Base-by-base conservation (phyloP, 2,329 filamentous ascomycete species). In the Cadophora sp. region DNA sequence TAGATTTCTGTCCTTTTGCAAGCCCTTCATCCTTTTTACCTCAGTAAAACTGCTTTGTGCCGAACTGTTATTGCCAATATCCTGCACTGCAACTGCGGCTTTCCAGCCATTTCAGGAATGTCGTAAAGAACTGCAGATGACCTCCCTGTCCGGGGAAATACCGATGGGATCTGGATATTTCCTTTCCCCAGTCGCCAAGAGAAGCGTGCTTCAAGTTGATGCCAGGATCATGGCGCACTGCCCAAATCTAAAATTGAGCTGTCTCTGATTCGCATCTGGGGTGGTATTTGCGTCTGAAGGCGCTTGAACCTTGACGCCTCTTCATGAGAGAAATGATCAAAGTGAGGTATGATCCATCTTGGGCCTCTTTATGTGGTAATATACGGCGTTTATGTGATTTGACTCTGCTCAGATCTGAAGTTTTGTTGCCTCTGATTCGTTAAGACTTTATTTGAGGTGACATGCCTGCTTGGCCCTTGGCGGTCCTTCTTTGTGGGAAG, bases 291-390 rank as follows among this genome's bases (percentile, higher is more conserved):
- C 43, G 5, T 18, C 43, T 18, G 16, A 16, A 45, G 13, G 13
- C 16, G 56, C 56, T 45, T 11, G 24, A 59, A 16, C 56, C 56
- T 59, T 45, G 56, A 45, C 56, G 56, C 39, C 56, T 16, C 24
- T 43, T 59, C 50, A n/a, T 22, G 11, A 16, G 36, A 36, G n/a
- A 39, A 39, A 3, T 6, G n/a, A 39, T 30, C 6, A 16, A 33
- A 39, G 20, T 56, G 18, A 18, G 16, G 11, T 43, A 13, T 11
- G 16, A 20, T 36, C 8, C 2, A 14, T 20, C 7, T 36, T 20
- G 27, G 18, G 5, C 18, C n/a, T 56, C 33, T 56, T 39, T 33
- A 13, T 3, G 18, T 18, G 27, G 30, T 7, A 56, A 56, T 22
- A 39, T 39, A 30, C 48, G 48, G 14, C 43, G 14, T 45, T 45